Evolutionary conservation across 768 basidiomycete genomes (phyloP), one percentile per base, ranked within the genome.

Genomic region (Lentinula sp.): DNA sequence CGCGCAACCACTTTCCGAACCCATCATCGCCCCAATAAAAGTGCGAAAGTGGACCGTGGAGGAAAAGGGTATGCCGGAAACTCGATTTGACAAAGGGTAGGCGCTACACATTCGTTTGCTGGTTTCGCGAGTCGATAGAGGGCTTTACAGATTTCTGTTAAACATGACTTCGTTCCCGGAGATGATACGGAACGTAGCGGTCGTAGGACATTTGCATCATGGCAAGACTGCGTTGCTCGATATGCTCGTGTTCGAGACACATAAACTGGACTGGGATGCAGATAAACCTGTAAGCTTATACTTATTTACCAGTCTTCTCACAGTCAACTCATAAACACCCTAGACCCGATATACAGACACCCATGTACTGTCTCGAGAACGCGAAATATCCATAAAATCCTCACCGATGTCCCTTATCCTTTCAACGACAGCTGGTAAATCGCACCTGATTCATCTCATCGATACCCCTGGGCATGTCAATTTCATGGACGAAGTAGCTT

Each of bases 401-500:
- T 92, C 90, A 0, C 95, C 97, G 7, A 96, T 99, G 88, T 97
- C 95, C 13, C 81, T 99, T 56, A 78, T 99, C 59, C 79, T 98
- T 4, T 84, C 85, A 16, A 91, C 85, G 13, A 94, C 93, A 13
- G 77, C 82, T 48, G 93, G 95, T 60, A 98, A 98, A 77, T 97
- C 95, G 1, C 90, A 95, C 73, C 81, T 99, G 20, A 72, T 98
- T 57, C 95, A 99, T 73, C 73, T 98, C 35, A 88, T 99, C 67
- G 97, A 99, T 73, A 98, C 97, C 0, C 97, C 97, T 3, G 97
- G 97, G 37, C 97, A 99, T 68, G 93, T 95, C 62, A 98, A 98
- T 74, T 98, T 99, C 70, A 85, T 95, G n/a, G 97, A 99, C 69
- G 97, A 99, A 74, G 94, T 94, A 20, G 95, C 95, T 1, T 85